Base-by-base conservation (phyloP, 192 early-diverging fungal genomes). In the Ambispora gerdemannii region DNA sequence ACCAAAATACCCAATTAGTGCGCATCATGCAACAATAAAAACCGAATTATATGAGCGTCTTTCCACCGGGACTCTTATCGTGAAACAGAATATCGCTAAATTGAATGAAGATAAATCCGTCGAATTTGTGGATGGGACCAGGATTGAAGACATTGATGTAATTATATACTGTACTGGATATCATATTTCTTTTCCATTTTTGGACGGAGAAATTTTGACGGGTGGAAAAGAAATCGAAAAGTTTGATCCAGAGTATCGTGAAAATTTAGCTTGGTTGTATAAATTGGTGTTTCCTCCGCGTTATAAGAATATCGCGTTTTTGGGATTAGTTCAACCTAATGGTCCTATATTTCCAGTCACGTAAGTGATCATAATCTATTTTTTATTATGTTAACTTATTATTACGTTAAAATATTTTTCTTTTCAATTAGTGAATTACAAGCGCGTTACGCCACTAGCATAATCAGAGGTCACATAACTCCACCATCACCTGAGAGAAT, bases 101-200 rank as follows among this genome's bases (percentile, higher is more conserved):
- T 67, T 88, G 24, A 75, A 71, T 2, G 61, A 62, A 2, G 83
- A 74, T 24, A 74, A 72, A 17, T 71, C 66, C 4, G 77, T 87
- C 27, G 63, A 80, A 63, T 89, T 90, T 77, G 77, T 76, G 0
- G 89, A 90, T 72, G 85, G 82, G 25, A 82, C 80, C 2, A 70
- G 67, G 20, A 28, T 78, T 32, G 78, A 83, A 6, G 51, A 79
- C 24, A 76, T 89, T n/a, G 89, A 90, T 74, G 62, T 61, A 17
- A 75, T 90, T 6, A 75, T 89, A 22, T 87, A 80, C 47, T 86
- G 84, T 63, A 90, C 89, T 0, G 89, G 89, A 3, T 89, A 86
- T 74, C 47, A 77, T 2, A 83, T 80, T 71, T 74, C 79, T 19
- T 75, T 78, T 59, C 81, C 81, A 0, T 85, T 82, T 59, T 66